Conservation (phyloP, 495 filamentous ascomycete genomes). For the Hyphodiscus hymeniophilus region DNA sequence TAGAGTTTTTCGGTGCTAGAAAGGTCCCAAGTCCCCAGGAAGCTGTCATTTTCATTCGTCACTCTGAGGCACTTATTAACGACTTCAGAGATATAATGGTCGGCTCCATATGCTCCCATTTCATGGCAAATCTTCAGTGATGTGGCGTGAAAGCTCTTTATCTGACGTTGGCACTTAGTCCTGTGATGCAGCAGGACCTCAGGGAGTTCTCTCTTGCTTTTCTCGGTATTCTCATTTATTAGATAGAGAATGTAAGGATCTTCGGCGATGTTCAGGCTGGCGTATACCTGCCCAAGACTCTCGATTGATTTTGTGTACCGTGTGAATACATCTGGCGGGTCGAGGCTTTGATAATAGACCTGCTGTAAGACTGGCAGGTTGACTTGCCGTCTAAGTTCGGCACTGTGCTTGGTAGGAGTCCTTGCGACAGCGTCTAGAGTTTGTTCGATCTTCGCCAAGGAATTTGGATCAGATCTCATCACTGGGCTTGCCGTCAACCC, state of each 20-base stretch:
- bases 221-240: slow-evolving; percentile 27
- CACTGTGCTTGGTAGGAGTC: slow-evolving; percentile 62
- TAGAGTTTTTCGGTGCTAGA: slow-evolving; percentile 48
- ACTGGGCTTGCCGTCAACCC: slow-evolving; percentile 84
- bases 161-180: slow-evolving; percentile 56
- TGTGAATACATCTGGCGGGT: background rate
- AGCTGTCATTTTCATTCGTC: slow-evolving; percentile 23
- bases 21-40: slow-evolving; percentile 18
- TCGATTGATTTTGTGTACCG: slow-evolving; percentile 24
- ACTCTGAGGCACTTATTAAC: slow-evolving; percentile 38
- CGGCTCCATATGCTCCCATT: slow-evolving; percentile 66
- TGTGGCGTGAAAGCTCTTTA: slow-evolving; percentile 48
- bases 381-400: slow-evolving; percentile 59
- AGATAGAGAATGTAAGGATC: slow-evolving; percentile 66
- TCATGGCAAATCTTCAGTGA: slow-evolving; percentile 46
- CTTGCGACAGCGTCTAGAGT: slow-evolving; percentile 68
- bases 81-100: slow-evolving; percentile 59
- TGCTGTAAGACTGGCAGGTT: slow-evolving; percentile 56
- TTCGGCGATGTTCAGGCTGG: slow-evolving; percentile 46
- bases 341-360: slow-evolving; percentile 35
- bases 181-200: slow-evolving; percentile 40
- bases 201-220: slow-evolving; percentile 30
- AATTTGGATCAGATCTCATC: slow-evolving; percentile 42
- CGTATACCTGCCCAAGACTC: slow-evolving; percentile 30
- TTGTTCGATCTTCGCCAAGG: slow-evolving; percentile 54